phyloP scores from a whole-genome alignment of 495 filamentous ascomycete species.

The Astrothelium macrocarpum region DNA sequence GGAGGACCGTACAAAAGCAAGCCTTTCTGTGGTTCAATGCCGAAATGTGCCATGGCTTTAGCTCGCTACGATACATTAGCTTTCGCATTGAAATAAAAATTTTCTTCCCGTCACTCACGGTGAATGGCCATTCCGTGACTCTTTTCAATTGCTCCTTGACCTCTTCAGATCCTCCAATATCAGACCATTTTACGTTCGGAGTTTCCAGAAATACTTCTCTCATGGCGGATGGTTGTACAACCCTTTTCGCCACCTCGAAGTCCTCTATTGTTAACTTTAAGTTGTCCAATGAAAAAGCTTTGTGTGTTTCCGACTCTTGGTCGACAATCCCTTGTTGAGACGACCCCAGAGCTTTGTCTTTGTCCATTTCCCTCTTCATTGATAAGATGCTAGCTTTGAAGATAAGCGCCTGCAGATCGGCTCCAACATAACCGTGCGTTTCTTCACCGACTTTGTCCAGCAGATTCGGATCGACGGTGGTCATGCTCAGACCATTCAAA shows the following conservation, averaged over 20 bases:
- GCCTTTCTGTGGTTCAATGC: conserved; percentile 63
- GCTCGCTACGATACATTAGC: conserved; percentile 38
- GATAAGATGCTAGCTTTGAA: conserved; percentile 21
- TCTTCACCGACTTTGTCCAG: conserved; percentile 39
- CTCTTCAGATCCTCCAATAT: conserved; percentile 80
- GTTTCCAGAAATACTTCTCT: conserved; percentile 80
- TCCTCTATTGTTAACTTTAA: conserved; percentile 36
- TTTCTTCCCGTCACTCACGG: conserved; percentile 35
- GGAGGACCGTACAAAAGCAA: conserved; percentile 89
- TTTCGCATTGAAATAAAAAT: conserved; percentile 20
- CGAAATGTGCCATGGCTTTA: conserved; percentile 48
- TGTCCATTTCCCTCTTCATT: neutral
- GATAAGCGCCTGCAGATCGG: conserved; percentile 47
- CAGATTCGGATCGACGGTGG: conserved; percentile 33
- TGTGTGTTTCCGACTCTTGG: conserved; percentile 8
- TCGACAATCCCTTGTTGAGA: conserved; percentile 7
- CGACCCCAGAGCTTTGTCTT: conserved; percentile 7
- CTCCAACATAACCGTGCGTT: conserved; percentile 61
- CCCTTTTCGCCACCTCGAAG: conserved; percentile 44
- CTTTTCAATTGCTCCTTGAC: conserved; percentile 62
- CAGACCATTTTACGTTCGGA: conserved; percentile 75
- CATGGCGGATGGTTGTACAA: conserved; percentile 74
- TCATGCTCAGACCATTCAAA: conserved; percentile 41
- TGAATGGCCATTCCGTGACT: conserved; percentile 57
- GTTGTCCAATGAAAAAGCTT: neutral